Base-by-base conservation (phyloP, 495 filamentous ascomycete genomes). In the Talaromyces wortmannii region DNA sequence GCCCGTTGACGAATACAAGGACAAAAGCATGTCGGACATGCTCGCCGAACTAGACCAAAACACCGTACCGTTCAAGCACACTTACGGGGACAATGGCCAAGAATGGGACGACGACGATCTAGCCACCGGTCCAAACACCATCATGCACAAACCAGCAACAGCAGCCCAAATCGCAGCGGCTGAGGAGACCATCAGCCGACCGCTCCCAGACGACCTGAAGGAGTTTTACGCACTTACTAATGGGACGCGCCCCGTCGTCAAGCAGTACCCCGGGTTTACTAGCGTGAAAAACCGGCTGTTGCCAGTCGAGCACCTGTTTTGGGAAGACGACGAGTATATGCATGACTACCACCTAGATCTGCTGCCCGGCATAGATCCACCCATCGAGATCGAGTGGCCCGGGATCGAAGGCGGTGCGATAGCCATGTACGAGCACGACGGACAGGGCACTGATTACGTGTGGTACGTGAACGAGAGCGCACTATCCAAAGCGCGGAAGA, bases 171-270 rank as follows among this genome's bases (percentile, higher is more conserved):
- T 52, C 43, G 50, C 33, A 3, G 31, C 15, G 16, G 36, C 23
- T 31, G 50, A 52, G 43, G 40, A 11, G 33, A 52, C 7, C 0
- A 13, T 52, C 3, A 32, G 50, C 32, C 15, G 33, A n/a, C 11
- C 50, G 29, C 50, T 52, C n/a, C 50, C 50, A 12, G 32, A 52
- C 17, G 50, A 52, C 43, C 33, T 52, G 2, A 52, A 52, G 13
- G 30, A 52, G 2, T 52, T 52, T 13, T 52, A 43, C 32, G 15
- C 17, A 7, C 31, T 43, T 23, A 52, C 50, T 17, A 52, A 52
- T 40, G 50, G 50, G 32, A 52, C 50, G 33, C 50, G 16, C 7
- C 15, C 18, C 7, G 36, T 30, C 33, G n/a, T 43, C 5, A 4
- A 23, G 23, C 23, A 8, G 17, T 31, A 33, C 17, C 36, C 50